Base-by-base conservation (phyloP, 306 rosid species). In the Rubus idaeus region DNA sequence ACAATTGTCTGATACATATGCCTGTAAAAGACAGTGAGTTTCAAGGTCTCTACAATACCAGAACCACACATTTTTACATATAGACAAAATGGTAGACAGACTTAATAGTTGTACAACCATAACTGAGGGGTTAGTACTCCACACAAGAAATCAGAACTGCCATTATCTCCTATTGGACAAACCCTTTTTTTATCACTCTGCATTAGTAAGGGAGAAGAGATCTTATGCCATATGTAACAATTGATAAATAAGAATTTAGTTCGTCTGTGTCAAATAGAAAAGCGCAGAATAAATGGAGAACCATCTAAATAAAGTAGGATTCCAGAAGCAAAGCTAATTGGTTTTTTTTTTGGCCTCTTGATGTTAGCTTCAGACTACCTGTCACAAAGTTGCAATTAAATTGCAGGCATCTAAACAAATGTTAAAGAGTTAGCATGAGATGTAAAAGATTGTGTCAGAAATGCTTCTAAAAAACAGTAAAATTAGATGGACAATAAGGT, bases 401-500 rank as follows among this genome's bases (percentile, higher is more conserved):
- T 85, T 84, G 88, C 87, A 85, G 69, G 74, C 84, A 89, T 84
- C 87, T 44, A 77, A 86, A 75, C 79, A 89, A 74, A 84, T 77
- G 88, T 88, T 80, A 86, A 51, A 75, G 60, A 81, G 97, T 95
- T 87, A 91, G 96, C 81, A 87, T 62, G 67, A 73, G 77, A 95
- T 78, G 94, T 75, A 86, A 82, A 79, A 72, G 81, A 80, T 85
- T 68, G 88, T 70, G 97, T 92, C 97, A 87, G 96, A 72, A 90
- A 89, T 84, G 84, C 84, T 86, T 91, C 90, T 83, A 85, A 84
- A 88, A 81, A 77, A 88, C 83, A 92, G 89, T 77, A 83, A 87
- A 88, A 92, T 89, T 91, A 87, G 98, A 96, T 77, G 88, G 89
- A 87, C 87, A 90, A 87, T 73, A 90, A 90, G 85, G 98, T 92